Conservation (phyloP, 768 basidiomycete species). For the Calocybe cyanea region DNA sequence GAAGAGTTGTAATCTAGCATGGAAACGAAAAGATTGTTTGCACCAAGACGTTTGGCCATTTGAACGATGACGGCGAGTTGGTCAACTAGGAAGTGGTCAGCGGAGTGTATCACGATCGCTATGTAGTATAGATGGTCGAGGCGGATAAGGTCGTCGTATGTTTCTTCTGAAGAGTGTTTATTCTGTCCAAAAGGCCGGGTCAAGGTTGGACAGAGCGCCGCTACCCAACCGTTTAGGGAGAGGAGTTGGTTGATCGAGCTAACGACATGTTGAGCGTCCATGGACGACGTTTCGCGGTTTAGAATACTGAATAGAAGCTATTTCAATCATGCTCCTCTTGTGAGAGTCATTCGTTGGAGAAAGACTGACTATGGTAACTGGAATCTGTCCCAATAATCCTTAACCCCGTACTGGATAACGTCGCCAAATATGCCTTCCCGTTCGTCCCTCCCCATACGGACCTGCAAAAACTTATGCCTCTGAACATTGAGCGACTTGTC, state of each 20-base stretch:
- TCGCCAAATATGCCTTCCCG: constrained; percentile 75
- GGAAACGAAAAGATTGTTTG: constrained; percentile 89
- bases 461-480: constrained; percentile 83
- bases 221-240: constrained; percentile 98
- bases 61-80: constrained; percentile 98
- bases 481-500: constrained; percentile 88
- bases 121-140: constrained; percentile 89
- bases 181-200: constrained; percentile 94
- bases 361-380: constrained; percentile 82
- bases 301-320: constrained; percentile 50
- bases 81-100: constrained; percentile 98
- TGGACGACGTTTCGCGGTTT: constrained; percentile 78
- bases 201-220: constrained; percentile 90
- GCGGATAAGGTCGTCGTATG: constrained; percentile 84
- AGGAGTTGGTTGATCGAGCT: constrained; percentile 89
- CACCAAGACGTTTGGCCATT: constrained; percentile 86
- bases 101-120: constrained; percentile 93
- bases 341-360: not conserved
- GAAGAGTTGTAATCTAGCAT: constrained; percentile 97
- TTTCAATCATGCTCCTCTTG: too few species aligned
- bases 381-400: constrained; percentile 90
- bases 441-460: constrained; percentile 83
- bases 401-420: constrained; percentile 70
- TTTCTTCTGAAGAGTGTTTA: constrained; percentile 58
- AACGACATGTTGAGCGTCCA: constrained; percentile 87